A percentile compares a stretch with the other conserved stretches of the same genome.
phyloP scores from a whole-genome alignment of 352 stramenopile genomes.

The Phytophthora hybrid region DNA sequence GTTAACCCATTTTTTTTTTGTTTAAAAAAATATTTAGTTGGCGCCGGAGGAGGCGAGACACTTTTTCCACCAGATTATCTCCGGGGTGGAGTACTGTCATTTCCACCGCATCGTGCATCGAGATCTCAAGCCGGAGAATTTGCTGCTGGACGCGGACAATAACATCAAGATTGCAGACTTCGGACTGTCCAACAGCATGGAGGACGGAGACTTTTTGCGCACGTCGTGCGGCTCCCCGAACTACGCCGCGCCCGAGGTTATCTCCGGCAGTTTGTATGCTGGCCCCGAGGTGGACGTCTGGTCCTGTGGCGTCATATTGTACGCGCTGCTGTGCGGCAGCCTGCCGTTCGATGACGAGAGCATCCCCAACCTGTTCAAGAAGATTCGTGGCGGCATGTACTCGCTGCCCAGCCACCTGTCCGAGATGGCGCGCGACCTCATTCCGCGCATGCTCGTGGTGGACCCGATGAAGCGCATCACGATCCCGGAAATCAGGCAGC shows the following conservation, averaged over 20 bases:
- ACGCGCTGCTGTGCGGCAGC: slow-evolving; percentile 98
- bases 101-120: slow-evolving; percentile 99
- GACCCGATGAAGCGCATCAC: slow-evolving; percentile 99
- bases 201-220: slow-evolving; percentile 98
- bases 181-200: slow-evolving; percentile 98
- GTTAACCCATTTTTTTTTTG: slow-evolving; percentile 17
- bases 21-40: slow-evolving; percentile 63
- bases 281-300: slow-evolving; percentile 99
- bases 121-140: slow-evolving; percentile 98
- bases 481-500: slow-evolving; percentile 97
- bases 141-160: slow-evolving; percentile 97
- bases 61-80: slow-evolving; percentile 99
- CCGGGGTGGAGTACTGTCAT: slow-evolving; percentile 99
- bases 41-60: slow-evolving; percentile 97
- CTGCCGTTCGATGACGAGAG: slow-evolving; percentile 99
- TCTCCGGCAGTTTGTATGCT: slow-evolving; percentile 98
- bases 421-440: slow-evolving; percentile 96
- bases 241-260: slow-evolving; percentile 99
- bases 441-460: slow-evolving; percentile 98
- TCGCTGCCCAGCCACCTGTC: slow-evolving; percentile 97
- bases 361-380: slow-evolving; percentile 99
- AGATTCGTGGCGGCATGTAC: slow-evolving; percentile 99
- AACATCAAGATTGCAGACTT: slow-evolving; percentile 99
- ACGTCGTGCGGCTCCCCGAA: slow-evolving; percentile 98
- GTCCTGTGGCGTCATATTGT: slow-evolving; percentile 99